A percentile compares a stretch with the other conserved stretches of the same genome.
These are phyloP conservation scores for Blastobotrys arbuscula DNA, from an alignment of 1,139 yeast genomes.

Conservation along the genomic window DNA sequence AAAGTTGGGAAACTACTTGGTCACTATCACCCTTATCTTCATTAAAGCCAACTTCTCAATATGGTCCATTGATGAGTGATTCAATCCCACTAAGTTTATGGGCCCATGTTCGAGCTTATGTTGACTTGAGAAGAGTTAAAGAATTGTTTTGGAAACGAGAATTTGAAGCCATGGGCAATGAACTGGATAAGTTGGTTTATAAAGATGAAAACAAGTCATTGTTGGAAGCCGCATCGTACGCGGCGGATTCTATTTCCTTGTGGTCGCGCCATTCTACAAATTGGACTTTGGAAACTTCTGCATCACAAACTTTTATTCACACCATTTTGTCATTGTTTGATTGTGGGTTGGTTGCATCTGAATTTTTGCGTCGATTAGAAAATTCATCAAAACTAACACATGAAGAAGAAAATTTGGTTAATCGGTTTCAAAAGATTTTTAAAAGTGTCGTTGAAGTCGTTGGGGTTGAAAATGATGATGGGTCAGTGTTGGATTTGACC, in stretches of 20 bases:
- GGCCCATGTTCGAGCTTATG: conserved; percentile 35
- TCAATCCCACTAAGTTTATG: conserved; percentile 37
- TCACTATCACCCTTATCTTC: conserved; percentile 36
- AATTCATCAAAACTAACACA: conserved; percentile 21
- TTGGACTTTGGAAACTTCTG: conserved; percentile 33
- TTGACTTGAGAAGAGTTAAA: conserved; percentile 33
- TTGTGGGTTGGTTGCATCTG: conserved; percentile 36
- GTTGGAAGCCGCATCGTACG: conserved; percentile 36
- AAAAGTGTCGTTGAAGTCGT: conserved; percentile 29
- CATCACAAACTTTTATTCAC: conserved; percentile 35
- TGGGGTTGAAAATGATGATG: conserved; percentile 20
- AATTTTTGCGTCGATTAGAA: conserved; percentile 32
- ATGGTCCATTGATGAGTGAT: conserved; percentile 38
- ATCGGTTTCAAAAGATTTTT: conserved; percentile 29
- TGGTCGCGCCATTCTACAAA: conserved; percentile 36
- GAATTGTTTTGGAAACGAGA: conserved; percentile 37
- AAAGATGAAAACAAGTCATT: conserved; percentile 24
- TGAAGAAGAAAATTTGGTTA: conserved; percentile 28
- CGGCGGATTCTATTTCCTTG: conserved; percentile 36
- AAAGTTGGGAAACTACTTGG: conserved; percentile 40
- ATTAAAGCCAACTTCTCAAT: conserved; percentile 33
- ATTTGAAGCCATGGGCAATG: conserved; percentile 32
- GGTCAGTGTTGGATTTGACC: conserved; percentile 8
- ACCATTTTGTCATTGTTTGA: conserved; percentile 35
- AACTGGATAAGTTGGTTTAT: conserved; percentile 26